Conservation (phyloP, 108 stramenopile genomes). For the Pseudonitzschia multiseries region DNA sequence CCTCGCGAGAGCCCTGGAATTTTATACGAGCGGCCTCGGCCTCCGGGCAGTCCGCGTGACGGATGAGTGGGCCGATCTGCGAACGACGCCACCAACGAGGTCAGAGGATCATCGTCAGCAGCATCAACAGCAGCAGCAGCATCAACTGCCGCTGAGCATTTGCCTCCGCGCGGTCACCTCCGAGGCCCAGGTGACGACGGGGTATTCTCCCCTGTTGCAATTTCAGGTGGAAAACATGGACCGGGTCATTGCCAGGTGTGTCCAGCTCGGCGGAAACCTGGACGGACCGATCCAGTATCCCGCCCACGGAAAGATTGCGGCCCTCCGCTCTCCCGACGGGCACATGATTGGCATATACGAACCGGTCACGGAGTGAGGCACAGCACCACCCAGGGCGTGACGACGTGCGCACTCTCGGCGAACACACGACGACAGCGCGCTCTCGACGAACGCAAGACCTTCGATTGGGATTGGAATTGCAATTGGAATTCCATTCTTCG, state of each 20-base stretch:
- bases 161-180: constrained; percentile 59
- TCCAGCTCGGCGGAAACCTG: constrained; percentile 75
- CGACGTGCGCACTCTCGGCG: too few species aligned
- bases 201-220: constrained; percentile 74
- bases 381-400: background rate
- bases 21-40: constrained; percentile 78
- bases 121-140: too few species aligned
- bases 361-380: constrained; percentile 25
- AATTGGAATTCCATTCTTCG: too few species aligned
- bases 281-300: constrained; percentile 91
- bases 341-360: constrained; percentile 89
- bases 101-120: too few species aligned
- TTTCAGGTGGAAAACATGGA: constrained; percentile 85
- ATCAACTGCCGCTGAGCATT: constrained; percentile 38
- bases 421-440: too few species aligned
- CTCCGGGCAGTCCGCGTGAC: constrained; percentile 70
- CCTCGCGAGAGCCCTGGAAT: constrained; percentile 69
- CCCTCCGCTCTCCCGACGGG: constrained; percentile 76
- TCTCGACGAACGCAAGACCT: too few species aligned
- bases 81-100: constrained; percentile 6
- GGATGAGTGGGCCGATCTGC: constrained; percentile 82
- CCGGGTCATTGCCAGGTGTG: constrained; percentile 59
- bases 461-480: too few species aligned
- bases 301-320: constrained; percentile 87
- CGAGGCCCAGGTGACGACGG: constrained; percentile 73